These are phyloP conservation scores for Aspergillus neoniger DNA, from an alignment of 2,329 filamentous ascomycete species.

Conservation along the genomic window DNA sequence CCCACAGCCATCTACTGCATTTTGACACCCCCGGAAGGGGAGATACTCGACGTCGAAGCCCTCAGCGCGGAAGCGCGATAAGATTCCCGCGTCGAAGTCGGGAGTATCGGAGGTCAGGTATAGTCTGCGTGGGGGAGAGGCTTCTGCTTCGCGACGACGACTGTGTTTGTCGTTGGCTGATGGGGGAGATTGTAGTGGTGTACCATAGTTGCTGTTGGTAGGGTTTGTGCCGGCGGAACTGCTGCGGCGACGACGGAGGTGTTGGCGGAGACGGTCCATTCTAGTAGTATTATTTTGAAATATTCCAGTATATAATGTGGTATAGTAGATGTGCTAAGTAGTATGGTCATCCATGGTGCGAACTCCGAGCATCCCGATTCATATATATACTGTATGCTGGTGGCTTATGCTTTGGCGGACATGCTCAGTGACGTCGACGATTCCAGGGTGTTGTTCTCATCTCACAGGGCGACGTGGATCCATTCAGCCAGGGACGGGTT, in stretches of 20 bases:
- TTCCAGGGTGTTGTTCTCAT: slow-evolving; percentile 13
- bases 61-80: slow-evolving; percentile 58
- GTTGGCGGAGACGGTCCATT: slow-evolving; percentile 22
- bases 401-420: not conserved
- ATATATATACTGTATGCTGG: not conserved
- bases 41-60: slow-evolving; percentile 61
- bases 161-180: slow-evolving; percentile 9
- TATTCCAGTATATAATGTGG: not conserved
- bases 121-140: slow-evolving; percentile 26
- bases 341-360: not conserved
- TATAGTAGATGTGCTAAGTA: not conserved
- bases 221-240: slow-evolving; percentile 9
- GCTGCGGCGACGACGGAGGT: slow-evolving; percentile 19
- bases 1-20: not conserved
- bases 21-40: slow-evolving; percentile 38
- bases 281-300: not conserved
- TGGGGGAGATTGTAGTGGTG: slow-evolving; percentile 9
- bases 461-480: slow-evolving; percentile 6
- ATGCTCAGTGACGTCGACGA: slow-evolving; percentile 26
- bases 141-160: slow-evolving; percentile 13
- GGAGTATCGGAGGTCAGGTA: slow-evolving; percentile 33
- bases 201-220: too few relatives aligned
- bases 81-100: slow-evolving; percentile 55
- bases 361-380: slow-evolving; percentile 1
- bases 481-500: slow-evolving; percentile 4